Evolutionary conservation across 768 basidiomycete species (phyloP).

Genomic region (Russula emetica): DNA sequence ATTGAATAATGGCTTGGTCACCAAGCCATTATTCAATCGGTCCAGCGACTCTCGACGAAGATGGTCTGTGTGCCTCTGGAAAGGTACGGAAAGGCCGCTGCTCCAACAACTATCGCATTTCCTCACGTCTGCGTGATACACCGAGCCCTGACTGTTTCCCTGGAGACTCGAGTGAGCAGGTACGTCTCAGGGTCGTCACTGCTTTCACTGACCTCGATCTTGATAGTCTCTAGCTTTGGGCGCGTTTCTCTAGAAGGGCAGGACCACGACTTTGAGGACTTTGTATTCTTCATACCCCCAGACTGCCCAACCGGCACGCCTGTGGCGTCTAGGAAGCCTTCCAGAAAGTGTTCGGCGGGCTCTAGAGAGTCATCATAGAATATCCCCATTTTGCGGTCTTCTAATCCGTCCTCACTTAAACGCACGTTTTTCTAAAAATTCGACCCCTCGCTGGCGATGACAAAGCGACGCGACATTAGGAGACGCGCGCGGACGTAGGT

Average conservation of each 20-base stretch:
- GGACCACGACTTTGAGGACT: background rate
- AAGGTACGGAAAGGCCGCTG: background rate
- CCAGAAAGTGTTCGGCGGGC: too few relatives aligned
- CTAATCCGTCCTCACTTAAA: too few relatives aligned
- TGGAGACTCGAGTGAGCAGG: background rate
- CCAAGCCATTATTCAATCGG: too few relatives aligned
- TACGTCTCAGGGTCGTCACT: background rate
- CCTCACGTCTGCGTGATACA: background rate
- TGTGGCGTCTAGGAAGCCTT: background rate
- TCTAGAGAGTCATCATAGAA: too few relatives aligned
- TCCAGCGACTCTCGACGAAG: too few relatives aligned
- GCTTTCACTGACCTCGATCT: background rate
- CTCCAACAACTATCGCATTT: background rate
- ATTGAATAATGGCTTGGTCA: too few relatives aligned
- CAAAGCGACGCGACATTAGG: too few relatives aligned
- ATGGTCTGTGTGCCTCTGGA: background rate
- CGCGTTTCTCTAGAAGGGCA: background rate
- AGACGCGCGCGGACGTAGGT: too few relatives aligned
- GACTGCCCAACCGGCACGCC: too few relatives aligned
- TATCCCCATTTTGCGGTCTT: too few relatives aligned
- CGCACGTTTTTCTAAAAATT: too few relatives aligned
- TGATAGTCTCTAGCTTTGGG: conserved; percentile 25
- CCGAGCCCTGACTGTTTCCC: background rate
- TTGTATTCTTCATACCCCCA: background rate
- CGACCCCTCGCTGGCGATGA: background rate